A percentile compares a stretch with the other conserved stretches of the same genome.
Conservation (phyloP, 2,329 filamentous ascomycete genomes). For the Aspergillus sp. region DNA sequence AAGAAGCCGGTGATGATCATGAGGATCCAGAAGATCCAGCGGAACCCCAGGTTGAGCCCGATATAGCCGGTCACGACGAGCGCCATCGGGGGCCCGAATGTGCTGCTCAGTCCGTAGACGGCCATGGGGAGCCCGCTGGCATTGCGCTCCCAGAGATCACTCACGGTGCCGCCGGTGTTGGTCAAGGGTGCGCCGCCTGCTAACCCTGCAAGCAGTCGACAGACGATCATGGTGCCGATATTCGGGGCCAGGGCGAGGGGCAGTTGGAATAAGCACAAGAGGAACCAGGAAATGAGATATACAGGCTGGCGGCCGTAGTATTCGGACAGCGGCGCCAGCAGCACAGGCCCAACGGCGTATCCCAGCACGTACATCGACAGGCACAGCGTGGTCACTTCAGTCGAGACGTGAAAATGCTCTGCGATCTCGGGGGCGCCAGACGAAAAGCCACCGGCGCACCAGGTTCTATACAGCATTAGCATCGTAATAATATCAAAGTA, state of each 20-base stretch:
- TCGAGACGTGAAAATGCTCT: conserved; percentile 27
- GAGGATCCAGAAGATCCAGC: conserved; percentile 63
- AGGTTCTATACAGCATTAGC: conserved; percentile 21
- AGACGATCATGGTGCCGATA: conserved; percentile 31
- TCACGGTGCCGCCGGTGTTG: conserved; percentile 32
- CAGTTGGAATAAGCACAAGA: conserved; percentile 32
- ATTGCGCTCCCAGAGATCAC: conserved; percentile 34
- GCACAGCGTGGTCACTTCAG: conserved; percentile 32
- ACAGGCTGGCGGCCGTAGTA: conserved; percentile 37
- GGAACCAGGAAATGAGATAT: conserved; percentile 33
- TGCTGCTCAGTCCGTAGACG: conserved; percentile 36
- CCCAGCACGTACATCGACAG: conserved; percentile 33
- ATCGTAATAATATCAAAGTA: too few relatives aligned
- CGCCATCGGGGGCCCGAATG: conserved; percentile 36
- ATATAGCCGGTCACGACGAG: conserved; percentile 38
- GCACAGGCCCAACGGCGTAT: conserved; percentile 29
- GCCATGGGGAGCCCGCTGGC: conserved; percentile 34
- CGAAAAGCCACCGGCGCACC: conserved; percentile 29
- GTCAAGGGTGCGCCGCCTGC: conserved; percentile 35
- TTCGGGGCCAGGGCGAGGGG: conserved; percentile 28
- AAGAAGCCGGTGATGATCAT: conserved; percentile 55
- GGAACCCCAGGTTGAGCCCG: conserved; percentile 20
- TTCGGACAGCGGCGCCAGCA: conserved; percentile 36
- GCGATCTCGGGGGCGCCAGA: conserved; percentile 28
- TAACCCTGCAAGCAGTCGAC: conserved; percentile 29